These are phyloP conservation scores for Sugiyamaella castrensis DNA, from an alignment of 1,139 yeast genomes.

Conservation along the genomic window DNA sequence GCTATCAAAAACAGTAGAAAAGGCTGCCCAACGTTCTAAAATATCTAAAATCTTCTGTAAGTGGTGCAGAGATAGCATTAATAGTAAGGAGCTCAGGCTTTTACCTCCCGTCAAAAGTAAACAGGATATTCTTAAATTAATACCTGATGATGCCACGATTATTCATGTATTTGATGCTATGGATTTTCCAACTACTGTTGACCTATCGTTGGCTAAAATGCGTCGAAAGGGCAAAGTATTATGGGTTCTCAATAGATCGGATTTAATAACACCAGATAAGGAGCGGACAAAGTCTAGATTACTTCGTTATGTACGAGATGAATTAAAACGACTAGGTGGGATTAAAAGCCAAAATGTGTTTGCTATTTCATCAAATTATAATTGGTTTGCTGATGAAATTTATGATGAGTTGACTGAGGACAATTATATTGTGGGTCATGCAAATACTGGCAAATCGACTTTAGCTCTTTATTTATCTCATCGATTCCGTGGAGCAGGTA, in stretches of 20 bases:
- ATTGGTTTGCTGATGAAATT: slow-evolving; percentile 51
- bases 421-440: slow-evolving; percentile 64
- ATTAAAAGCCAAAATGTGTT: slow-evolving; percentile 44
- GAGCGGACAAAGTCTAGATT: slow-evolving; percentile 42
- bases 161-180: slow-evolving; percentile 61
- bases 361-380: slow-evolving; percentile 48
- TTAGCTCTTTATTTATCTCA: slow-evolving; percentile 33
- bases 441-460: slow-evolving; percentile 76
- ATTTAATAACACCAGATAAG: slow-evolving; percentile 46
- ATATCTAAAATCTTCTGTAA: slow-evolving; percentile 18
- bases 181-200: slow-evolving; percentile 67
- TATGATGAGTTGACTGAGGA: slow-evolving; percentile 41
- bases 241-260: slow-evolving; percentile 59
- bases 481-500: slow-evolving; percentile 13
- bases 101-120: slow-evolving; percentile 21
- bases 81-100: slow-evolving; percentile 15
- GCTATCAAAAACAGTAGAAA: slow-evolving; percentile 8
- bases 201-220: slow-evolving; percentile 41
- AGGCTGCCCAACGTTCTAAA: slow-evolving; percentile 15
- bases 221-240: slow-evolving; percentile 39
- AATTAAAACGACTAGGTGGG: slow-evolving; percentile 44
- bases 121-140: slow-evolving; percentile 34
- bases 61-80: slow-evolving; percentile 21
- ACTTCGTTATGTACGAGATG: slow-evolving; percentile 45
- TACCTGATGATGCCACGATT: slow-evolving; percentile 52